Base-by-base conservation (phyloP, 1,284 basidiomycete species). In the Phellinidium pouzarii region DNA sequence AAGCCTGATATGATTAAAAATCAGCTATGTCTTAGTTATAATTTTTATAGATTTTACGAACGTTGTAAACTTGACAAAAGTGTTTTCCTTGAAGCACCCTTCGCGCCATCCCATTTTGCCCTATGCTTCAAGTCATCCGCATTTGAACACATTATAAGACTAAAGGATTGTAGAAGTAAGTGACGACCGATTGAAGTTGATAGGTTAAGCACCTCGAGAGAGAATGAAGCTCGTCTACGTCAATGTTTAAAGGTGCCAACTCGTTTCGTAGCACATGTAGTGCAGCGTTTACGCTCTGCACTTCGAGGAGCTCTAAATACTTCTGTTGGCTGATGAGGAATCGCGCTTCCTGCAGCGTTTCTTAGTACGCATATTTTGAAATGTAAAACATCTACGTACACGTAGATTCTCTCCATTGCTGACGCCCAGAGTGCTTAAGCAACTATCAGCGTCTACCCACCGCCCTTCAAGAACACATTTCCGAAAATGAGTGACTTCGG, bases 261-360 rank as follows among this genome's bases (percentile, higher is more conserved):
- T 94, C 92, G 58, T 87, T 84, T 48, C 95, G 81, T 45, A 99
- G 73, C 3, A 96, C 87, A 37, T 84, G 78, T 37, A 99, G 71
- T 8, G 96, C 95, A 59, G 80, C 79, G 50, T 90, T 89, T 9
- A 84, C 87, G 68, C 87, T 85, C 57, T 81, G 79, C 1, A 80
- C 76, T 64, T 98, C 95, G 46, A 99, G 75, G n/a, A 91, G 75
- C 65, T 99, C 95, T 41, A 99, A 77, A 67, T 97, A 99, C 70
- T 96, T 94, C 76, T 99, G 95, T 69, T 90, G 87, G 55, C 86
- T 85, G 54, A 99, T 87, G 58, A 94, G 73, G 68, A 95, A 96
- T 58, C 78, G 84, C 19, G 90, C 85, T 61, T 87, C 81, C 85
- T 95, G 60, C 54, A 53, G 47, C 57, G 54, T 55, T 57, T 50